Conservation (phyloP, 2,329 filamentous ascomycete genomes). For the Fusarium xylarioides region DNA sequence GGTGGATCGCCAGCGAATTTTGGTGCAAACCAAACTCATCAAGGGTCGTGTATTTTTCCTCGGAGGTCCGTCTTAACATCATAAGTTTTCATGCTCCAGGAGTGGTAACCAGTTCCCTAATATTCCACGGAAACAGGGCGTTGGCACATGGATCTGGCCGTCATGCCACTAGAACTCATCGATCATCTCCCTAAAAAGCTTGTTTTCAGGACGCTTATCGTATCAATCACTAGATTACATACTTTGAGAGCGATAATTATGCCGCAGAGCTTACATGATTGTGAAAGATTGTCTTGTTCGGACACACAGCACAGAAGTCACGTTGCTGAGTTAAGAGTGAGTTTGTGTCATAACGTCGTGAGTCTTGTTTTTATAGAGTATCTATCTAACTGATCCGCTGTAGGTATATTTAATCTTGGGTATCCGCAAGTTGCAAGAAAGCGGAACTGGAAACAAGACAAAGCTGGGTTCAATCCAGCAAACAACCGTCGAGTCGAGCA, state of each 20-base stretch:
- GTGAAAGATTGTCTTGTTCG: accelerated
- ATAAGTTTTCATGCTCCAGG: background rate
- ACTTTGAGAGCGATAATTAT: background rate
- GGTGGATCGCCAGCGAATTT: no score
- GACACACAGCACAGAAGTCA: background rate
- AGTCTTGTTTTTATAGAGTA: constrained; percentile 21
- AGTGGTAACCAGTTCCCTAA: accelerated
- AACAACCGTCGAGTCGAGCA: background rate
- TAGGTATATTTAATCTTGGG: background rate
- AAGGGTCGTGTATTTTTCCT: no score
- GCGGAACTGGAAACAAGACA: constrained; percentile 11
- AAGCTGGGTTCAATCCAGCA: background rate
- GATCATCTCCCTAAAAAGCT: background rate
- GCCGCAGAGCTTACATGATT: background rate
- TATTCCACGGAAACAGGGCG: background rate
- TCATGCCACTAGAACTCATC: background rate
- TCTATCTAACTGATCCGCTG: constrained; percentile 23
- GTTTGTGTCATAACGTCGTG: constrained; percentile 23
- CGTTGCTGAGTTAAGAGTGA: background rate
- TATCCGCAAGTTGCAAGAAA: constrained; percentile 14
- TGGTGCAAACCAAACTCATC: no score
- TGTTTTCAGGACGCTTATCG: background rate
- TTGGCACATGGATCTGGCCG: background rate
- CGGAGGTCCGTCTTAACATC: no score
- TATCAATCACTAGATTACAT: background rate